phyloP scores from a whole-genome alignment of 495 filamentous ascomycete genomes.

The Penicillium diatomitis region DNA sequence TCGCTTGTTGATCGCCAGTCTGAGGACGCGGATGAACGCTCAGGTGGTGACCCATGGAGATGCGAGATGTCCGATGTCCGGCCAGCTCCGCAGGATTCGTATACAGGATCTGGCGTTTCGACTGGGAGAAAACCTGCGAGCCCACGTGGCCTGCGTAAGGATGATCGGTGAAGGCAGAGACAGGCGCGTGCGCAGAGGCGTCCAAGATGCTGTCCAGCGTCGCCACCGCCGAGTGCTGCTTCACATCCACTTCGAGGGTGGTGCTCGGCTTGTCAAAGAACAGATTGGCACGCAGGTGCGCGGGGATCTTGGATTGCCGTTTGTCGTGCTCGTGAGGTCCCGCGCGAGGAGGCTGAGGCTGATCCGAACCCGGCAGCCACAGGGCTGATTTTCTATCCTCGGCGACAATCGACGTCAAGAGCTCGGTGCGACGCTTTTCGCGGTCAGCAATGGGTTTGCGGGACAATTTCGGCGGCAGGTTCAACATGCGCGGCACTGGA shows the following conservation, averaged over 20 bases:
- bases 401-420: slow-evolving; percentile 40
- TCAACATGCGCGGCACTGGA: slow-evolving; percentile 86
- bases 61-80: slow-evolving; percentile 13
- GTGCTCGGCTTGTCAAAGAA: slow-evolving; percentile 72
- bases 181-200: slow-evolving; percentile 87
- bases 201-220: slow-evolving; percentile 91
- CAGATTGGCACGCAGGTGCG: slow-evolving; percentile 80
- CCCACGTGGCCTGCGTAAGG: slow-evolving; percentile 68
- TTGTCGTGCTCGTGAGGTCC: slow-evolving; percentile 14
- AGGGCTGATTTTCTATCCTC: slow-evolving; percentile 38
- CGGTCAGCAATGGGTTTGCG: slow-evolving; percentile 55
- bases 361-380: slow-evolving; percentile 24
- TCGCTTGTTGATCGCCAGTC: slow-evolving; percentile 2
- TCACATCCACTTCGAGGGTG: slow-evolving; percentile 56
- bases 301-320: slow-evolving; percentile 49
- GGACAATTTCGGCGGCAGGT: slow-evolving; percentile 81
- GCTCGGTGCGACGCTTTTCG: slow-evolving; percentile 60
- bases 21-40: slow-evolving; percentile 5
- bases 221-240: slow-evolving; percentile 71
- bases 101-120: slow-evolving; percentile 20
- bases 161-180: slow-evolving; percentile 91
- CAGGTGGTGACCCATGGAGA: slow-evolving; percentile 12
- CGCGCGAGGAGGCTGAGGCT: slow-evolving; percentile 6
- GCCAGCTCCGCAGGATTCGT: slow-evolving; percentile 14
- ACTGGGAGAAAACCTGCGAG: slow-evolving; percentile 51